phyloP scores from a whole-genome alignment of 148 eudicot genomes.

The Rhododendron henanense region DNA sequence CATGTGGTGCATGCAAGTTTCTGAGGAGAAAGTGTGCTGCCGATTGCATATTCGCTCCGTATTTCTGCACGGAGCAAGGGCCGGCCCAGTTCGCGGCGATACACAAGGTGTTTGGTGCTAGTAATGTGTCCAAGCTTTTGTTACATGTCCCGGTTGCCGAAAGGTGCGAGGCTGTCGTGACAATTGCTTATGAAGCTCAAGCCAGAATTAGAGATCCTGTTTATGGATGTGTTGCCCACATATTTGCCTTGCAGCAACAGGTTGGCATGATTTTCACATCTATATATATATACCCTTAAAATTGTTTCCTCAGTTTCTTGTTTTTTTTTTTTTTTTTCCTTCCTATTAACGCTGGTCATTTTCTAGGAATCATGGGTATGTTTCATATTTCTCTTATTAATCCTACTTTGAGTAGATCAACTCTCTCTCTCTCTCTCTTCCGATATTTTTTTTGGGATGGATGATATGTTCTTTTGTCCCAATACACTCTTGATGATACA shows the following conservation, averaged over 20 bases:
- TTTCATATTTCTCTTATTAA: background rate
- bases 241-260: slow-evolving; percentile 54
- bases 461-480: background rate
- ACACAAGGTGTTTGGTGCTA: slow-evolving; percentile 64
- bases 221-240: slow-evolving; percentile 58
- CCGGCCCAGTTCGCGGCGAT: slow-evolving; percentile 52
- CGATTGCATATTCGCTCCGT: slow-evolving; percentile 54
- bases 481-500: background rate
- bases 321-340: no score
- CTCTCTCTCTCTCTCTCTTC: background rate
- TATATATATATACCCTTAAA: background rate
- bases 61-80: slow-evolving; percentile 54
- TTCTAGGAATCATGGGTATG: background rate
- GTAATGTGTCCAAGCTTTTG: slow-evolving; percentile 51
- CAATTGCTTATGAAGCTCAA: slow-evolving; percentile 55
- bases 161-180: slow-evolving; percentile 45
- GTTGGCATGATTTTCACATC: slow-evolving; percentile 12
- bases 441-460: background rate
- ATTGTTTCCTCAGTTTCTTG: background rate
- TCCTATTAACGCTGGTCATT: background rate
- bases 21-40: slow-evolving; percentile 46
- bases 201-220: slow-evolving; percentile 56
- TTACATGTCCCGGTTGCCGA: slow-evolving; percentile 36
- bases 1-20: slow-evolving; percentile 69
- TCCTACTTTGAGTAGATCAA: background rate